Percentiles rank a stretch among this genome's conserved stretches.
Conservation (phyloP, 371 early-diverging fungal species). For the Smittium culicis region DNA sequence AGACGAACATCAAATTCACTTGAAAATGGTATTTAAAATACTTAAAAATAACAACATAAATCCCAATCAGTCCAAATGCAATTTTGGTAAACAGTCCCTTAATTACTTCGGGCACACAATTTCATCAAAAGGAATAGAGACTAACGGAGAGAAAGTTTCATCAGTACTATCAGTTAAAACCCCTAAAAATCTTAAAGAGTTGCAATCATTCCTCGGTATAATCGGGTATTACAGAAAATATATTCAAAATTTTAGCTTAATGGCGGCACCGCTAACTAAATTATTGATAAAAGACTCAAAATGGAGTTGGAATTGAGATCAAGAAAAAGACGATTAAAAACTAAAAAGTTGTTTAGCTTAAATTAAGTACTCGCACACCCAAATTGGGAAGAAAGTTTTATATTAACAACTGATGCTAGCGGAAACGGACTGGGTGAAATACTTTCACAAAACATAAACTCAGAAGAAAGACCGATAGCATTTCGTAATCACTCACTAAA, state of each 20-base stretch:
- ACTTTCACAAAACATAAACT: background rate
- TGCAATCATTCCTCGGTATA: constrained; percentile 11
- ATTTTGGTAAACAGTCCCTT: constrained; percentile 28
- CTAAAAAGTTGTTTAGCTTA: constrained; percentile 1
- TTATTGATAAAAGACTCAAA: constrained; percentile 2
- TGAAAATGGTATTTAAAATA: background rate
- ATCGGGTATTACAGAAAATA: constrained; percentile 5
- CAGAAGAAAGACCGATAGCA: background rate
- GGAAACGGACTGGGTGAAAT: background rate
- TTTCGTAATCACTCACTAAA: background rate
- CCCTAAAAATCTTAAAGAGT: constrained; percentile 5
- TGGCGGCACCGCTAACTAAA: background rate
- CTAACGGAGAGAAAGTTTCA: background rate
- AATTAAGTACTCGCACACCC: constrained; percentile 1
- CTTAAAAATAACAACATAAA: constrained; percentile 3
- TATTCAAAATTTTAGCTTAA: background rate
- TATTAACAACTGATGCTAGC: background rate
- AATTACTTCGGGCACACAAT: constrained; percentile 34
- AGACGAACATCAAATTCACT: constrained; percentile 12
- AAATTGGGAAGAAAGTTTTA: constrained; percentile 2
- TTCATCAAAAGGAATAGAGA: background rate
- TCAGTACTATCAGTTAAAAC: background rate
- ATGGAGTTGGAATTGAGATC: constrained; percentile 6
- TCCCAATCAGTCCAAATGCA: constrained; percentile 38
- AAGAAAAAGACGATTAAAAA: background rate